Evolutionary conservation across 768 basidiomycete genomes (phyloP).

Genomic region (Cystobasidium ongulense): DNA sequence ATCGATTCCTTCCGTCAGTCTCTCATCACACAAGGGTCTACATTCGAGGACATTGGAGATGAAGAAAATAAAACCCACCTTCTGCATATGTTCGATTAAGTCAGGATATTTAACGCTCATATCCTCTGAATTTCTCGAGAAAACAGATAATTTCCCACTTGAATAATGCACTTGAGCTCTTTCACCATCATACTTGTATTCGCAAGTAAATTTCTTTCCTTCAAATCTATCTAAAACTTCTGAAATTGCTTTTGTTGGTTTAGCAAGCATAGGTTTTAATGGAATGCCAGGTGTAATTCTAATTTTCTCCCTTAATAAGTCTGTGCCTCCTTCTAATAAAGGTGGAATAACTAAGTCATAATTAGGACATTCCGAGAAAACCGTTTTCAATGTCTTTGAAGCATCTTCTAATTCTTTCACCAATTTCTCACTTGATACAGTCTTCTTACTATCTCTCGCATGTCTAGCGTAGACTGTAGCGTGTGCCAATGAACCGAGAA

Average conservation of each 20-base stretch:
- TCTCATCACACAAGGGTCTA: too few relatives aligned
- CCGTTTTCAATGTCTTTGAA: constrained; percentile 67
- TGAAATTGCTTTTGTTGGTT: constrained; percentile 96
- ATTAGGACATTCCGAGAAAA: constrained; percentile 88
- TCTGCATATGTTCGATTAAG: constrained; percentile 84
- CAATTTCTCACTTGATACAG: constrained; percentile 71
- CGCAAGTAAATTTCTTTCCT: constrained; percentile 88
- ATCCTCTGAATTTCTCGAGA: constrained; percentile 86
- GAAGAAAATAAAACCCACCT: constrained; percentile 50
- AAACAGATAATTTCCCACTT: constrained; percentile 77
- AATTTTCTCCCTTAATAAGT: constrained; percentile 62
- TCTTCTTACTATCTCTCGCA: constrained; percentile 43
- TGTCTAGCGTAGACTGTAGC: constrained; percentile 64
- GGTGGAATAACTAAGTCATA: constrained; percentile 91
- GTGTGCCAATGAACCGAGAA: constrained; percentile 78
- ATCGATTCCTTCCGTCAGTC: background rate
- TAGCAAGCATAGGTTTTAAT: constrained; percentile 96
- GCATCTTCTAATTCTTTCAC: constrained; percentile 66
- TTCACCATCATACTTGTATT: constrained; percentile 99
- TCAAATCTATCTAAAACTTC: constrained; percentile 97
- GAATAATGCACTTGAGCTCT: constrained; percentile 83
- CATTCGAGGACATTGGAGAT: too few relatives aligned
- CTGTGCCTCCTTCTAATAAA: constrained; percentile 68
- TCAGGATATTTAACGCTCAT: constrained; percentile 99
- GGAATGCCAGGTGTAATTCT: constrained; percentile 92